Percentiles rank a stretch among this genome's conserved stretches.
Conservation (phyloP, 2,329 filamentous ascomycete genomes). For the Fusarium austroafricanum region DNA sequence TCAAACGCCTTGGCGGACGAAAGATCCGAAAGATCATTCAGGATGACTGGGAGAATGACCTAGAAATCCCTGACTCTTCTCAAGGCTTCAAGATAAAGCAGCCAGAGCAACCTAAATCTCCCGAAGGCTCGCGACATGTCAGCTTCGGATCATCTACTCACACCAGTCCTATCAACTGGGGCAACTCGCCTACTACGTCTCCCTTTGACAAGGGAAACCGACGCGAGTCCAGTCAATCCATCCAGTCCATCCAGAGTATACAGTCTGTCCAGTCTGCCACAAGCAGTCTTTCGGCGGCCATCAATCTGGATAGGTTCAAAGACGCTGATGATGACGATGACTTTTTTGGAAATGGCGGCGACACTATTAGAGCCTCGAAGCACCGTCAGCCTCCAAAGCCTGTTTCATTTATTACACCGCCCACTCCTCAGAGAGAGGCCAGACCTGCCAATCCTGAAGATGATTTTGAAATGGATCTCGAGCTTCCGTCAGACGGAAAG, state of each 20-base stretch:
- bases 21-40: conserved; percentile 79
- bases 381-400: conserved; percentile 63
- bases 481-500: conserved; percentile 74
- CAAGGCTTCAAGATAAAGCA: conserved; percentile 74
- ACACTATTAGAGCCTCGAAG: conserved; percentile 77
- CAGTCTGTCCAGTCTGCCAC: conserved; percentile 47
- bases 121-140: conserved; percentile 75
- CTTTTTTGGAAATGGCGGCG: conserved; percentile 71
- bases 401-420: conserved; percentile 66
- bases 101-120: conserved; percentile 70
- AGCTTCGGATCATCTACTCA: conserved; percentile 64
- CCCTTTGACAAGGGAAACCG: conserved; percentile 45
- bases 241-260: conserved; percentile 27
- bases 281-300: conserved; percentile 56
- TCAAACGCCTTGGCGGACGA: conserved; percentile 84
- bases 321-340: conserved; percentile 72
- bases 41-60: conserved; percentile 84
- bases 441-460: conserved; percentile 61
- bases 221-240: conserved; percentile 43
- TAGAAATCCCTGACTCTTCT: conserved; percentile 73
- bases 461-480: conserved; percentile 78
- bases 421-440: conserved; percentile 63
- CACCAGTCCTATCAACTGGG: conserved; percentile 62
- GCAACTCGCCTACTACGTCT: conserved; percentile 44
- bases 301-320: conserved; percentile 72